Conservation (phyloP, 768 basidiomycete species). For the Vararia minispora region DNA sequence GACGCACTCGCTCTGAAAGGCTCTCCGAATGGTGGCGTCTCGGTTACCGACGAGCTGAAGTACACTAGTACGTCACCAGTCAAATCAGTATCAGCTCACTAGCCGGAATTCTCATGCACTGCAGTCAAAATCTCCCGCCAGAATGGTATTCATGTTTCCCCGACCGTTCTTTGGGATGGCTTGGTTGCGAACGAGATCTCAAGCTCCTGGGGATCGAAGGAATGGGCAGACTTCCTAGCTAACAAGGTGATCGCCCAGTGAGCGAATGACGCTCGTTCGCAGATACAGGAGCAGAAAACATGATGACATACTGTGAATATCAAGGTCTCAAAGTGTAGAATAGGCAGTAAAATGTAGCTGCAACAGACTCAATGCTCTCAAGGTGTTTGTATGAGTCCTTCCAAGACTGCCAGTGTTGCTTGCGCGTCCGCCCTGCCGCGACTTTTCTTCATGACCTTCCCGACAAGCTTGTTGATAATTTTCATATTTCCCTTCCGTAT, state of each 20-base stretch:
- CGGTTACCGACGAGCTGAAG: constrained; percentile 78
- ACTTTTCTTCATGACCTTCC: constrained; percentile 75
- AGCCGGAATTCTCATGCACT: too few relatives aligned
- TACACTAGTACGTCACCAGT: constrained; percentile 55
- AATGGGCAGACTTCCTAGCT: constrained; percentile 71
- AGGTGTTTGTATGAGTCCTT: constrained; percentile 28
- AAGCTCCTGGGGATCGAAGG: constrained; percentile 70
- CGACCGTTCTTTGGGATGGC: constrained; percentile 72
- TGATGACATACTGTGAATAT: too few relatives aligned
- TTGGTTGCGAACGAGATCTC: constrained; percentile 60
- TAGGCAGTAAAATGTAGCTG: constrained; percentile 1
- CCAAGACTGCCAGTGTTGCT: constrained; percentile 38
- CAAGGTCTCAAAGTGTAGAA: constrained; percentile 8
- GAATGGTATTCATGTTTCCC: constrained; percentile 88
- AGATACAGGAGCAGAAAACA: too few relatives aligned
- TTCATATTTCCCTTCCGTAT: constrained; percentile 60
- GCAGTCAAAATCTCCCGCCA: constrained; percentile 86
- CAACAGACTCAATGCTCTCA: background rate
- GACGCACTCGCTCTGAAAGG: constrained; percentile 53
- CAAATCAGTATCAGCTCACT: too few relatives aligned
- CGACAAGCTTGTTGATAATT: constrained; percentile 73
- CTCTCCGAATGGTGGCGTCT: constrained; percentile 69
- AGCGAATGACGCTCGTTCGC: too few relatives aligned
- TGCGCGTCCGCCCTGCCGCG: constrained; percentile 72
- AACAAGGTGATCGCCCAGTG: constrained; percentile 41